Conservation (phyloP, 2,329 filamentous ascomycete genomes). For the Aureobasidium lini region DNA sequence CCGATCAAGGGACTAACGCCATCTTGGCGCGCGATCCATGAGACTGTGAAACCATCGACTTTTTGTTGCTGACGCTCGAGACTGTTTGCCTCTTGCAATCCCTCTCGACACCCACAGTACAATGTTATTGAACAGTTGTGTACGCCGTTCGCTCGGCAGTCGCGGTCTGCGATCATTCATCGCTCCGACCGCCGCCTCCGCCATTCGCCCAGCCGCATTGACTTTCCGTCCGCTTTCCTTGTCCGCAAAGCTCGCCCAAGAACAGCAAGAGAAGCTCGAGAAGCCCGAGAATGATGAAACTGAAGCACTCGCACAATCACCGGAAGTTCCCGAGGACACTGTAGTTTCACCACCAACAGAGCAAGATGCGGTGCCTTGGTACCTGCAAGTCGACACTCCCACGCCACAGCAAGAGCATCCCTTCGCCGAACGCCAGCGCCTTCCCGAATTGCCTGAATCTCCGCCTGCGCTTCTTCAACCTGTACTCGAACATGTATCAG, state of each 20-base stretch:
- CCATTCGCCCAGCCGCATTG: background rate
- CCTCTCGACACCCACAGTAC: background rate
- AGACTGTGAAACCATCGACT: background rate
- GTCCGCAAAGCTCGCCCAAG: background rate
- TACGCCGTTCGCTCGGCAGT: background rate
- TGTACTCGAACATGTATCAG: constrained; percentile 69
- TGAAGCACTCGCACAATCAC: background rate
- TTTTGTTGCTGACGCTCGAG: background rate
- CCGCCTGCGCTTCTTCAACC: constrained; percentile 64
- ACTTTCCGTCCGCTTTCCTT: background rate
- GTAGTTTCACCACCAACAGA: background rate
- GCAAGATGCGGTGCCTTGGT: constrained; percentile 59
- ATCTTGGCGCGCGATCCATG: background rate
- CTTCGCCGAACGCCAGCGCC: constrained; percentile 45
- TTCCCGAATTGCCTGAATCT: constrained; percentile 59
- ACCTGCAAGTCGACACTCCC: constrained; percentile 61
- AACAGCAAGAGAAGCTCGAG: background rate
- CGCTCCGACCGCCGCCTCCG: background rate
- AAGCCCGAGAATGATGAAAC: background rate
- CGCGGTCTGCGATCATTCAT: background rate
- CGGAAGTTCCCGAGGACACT: background rate
- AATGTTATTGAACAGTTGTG: background rate
- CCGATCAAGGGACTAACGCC: background rate
- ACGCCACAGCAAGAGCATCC: constrained; percentile 34
- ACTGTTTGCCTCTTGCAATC: background rate